Evolutionary conservation across 1,284 basidiomycete species (phyloP).

Genomic region (Fistulina hepatica): DNA sequence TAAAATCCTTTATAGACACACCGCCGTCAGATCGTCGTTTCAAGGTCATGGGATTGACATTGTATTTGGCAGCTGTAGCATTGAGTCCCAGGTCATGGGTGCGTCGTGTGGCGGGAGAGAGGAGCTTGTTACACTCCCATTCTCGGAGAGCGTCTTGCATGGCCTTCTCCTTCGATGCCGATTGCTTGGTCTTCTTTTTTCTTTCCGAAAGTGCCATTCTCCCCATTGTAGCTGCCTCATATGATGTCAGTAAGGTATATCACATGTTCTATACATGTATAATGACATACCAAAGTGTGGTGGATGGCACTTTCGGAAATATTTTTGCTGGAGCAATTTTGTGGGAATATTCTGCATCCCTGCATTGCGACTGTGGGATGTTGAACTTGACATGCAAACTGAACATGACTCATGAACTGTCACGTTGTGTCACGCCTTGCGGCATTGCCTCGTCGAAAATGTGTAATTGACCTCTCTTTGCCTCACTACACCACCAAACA

Average conservation of each 20-base stretch:
- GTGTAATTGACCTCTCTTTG: too few species aligned
- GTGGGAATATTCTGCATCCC: too few species aligned
- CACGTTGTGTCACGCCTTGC: too few species aligned
- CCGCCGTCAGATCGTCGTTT: conserved; percentile 6
- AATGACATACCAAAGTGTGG: too few species aligned
- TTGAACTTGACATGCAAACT: too few species aligned
- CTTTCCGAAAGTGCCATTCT: neutral
- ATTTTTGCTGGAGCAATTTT: too few species aligned
- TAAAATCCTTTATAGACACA: conserved; percentile 5
- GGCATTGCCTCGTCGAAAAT: too few species aligned
- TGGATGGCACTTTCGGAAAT: too few species aligned
- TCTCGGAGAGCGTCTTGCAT: neutral
- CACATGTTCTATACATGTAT: too few species aligned
- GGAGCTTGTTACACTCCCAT: conserved; percentile 5
- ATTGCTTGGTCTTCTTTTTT: conserved; percentile 1
- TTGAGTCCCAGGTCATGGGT: neutral
- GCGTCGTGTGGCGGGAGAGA: neutral
- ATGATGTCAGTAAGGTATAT: too few species aligned
- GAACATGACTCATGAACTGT: too few species aligned
- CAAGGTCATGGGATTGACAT: conserved; percentile 2
- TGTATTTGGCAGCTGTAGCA: neutral
- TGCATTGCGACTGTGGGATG: too few species aligned
- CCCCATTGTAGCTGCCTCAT: conserved; percentile 5
- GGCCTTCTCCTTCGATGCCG: neutral
- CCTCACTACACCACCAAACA: conserved; percentile 1